Percentiles rank a stretch among this genome's conserved stretches.
Evolutionary conservation across 441 rosid species (phyloP).

Genomic region (Corymbia calophylla): DNA sequence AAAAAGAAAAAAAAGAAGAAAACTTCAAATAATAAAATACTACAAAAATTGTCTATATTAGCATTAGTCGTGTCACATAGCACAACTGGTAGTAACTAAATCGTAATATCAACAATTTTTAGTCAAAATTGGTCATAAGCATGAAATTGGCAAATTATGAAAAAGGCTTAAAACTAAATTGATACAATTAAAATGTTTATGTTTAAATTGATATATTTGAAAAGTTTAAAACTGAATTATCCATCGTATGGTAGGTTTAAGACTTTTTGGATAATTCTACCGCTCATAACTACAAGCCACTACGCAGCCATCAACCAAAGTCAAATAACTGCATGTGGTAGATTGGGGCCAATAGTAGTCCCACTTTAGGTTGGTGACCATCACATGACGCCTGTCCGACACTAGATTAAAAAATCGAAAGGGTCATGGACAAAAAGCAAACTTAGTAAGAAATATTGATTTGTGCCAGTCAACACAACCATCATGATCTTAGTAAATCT

Average conservation of each 20-base stretch:
- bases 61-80: rapidly evolving
- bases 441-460: neutral
- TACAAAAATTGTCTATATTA: neutral
- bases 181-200: rapidly evolving
- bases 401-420: neutral
- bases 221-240: rapidly evolving
- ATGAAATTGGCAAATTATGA: too few relatives aligned
- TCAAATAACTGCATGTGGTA: rapidly evolving
- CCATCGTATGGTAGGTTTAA: rapidly evolving
- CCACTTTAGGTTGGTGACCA: neutral
- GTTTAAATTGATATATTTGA: rapidly evolving
- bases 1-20: neutral
- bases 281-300: neutral
- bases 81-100: neutral
- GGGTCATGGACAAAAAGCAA: neutral
- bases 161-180: rapidly evolving
- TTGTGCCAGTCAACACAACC: neutral
- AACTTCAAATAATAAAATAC: neutral
- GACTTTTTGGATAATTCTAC: neutral
- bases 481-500: neutral
- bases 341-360: neutral
- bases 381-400: neutral
- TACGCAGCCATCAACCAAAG: neutral
- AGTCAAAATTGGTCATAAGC: too few relatives aligned
- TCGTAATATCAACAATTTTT: rapidly evolving